Conservation (phyloP, 164 flowering plant genomes). For the Dillenia suffruticosa region DNA sequence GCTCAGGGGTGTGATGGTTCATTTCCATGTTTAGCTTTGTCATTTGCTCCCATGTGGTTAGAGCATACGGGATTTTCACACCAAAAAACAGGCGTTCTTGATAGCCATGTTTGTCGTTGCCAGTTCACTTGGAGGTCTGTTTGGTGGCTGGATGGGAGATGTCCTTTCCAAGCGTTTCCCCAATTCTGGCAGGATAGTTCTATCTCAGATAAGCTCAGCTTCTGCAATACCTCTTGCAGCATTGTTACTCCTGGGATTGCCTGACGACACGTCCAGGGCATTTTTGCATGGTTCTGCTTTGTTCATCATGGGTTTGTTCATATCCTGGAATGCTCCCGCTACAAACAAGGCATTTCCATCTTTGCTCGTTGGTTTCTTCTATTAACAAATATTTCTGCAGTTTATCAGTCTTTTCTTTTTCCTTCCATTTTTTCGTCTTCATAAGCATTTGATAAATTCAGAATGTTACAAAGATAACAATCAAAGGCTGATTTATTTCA, state of each 20-base stretch:
- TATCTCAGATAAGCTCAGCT: slow-evolving; percentile 85
- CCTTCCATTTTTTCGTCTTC: background rate
- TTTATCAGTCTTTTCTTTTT: background rate
- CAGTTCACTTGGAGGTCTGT: slow-evolving; percentile 73
- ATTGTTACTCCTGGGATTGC: slow-evolving; percentile 56
- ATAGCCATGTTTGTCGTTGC: slow-evolving; percentile 58
- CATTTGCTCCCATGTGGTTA: slow-evolving; percentile 94
- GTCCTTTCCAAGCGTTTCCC: slow-evolving; percentile 61
- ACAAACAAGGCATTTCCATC: slow-evolving; percentile 46
- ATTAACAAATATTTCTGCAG: too few species aligned
- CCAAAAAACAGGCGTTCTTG: slow-evolving; percentile 56
- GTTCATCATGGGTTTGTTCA: slow-evolving; percentile 63
- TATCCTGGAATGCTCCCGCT: slow-evolving; percentile 91
- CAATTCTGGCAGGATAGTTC: slow-evolving; percentile 75
- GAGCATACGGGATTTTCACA: slow-evolving; percentile 90
- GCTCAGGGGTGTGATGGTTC: slow-evolving; percentile 92
- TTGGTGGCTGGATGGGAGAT: slow-evolving; percentile 94
- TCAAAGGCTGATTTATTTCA: too few species aligned
- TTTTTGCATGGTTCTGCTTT: slow-evolving; percentile 56
- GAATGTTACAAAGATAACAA: too few species aligned
- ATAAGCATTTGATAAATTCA: too few species aligned
- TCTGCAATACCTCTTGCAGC: slow-evolving; percentile 88
- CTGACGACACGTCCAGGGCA: slow-evolving; percentile 63
- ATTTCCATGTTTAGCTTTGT: slow-evolving; percentile 92
- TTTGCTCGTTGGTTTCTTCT: background rate